Evolutionary conservation across 2,329 filamentous ascomycete species (phyloP).

Genomic region (Botrytis cinerea): DNA sequence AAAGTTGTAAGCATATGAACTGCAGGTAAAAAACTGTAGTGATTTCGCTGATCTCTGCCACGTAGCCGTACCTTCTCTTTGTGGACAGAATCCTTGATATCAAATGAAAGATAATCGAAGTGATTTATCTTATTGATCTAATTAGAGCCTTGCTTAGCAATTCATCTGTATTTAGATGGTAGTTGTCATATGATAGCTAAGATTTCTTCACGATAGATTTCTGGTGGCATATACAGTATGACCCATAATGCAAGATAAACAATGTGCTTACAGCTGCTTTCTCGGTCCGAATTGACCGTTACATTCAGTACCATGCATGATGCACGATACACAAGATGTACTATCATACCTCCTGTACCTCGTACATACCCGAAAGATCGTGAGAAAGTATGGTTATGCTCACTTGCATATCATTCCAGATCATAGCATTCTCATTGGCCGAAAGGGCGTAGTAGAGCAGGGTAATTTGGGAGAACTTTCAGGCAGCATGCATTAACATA

Average conservation of each 20-base stretch:
- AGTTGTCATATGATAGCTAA: not conserved
- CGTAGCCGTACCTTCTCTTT: not conserved
- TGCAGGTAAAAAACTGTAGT: not conserved
- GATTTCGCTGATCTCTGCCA: not conserved
- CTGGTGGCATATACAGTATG: not conserved
- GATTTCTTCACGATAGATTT: not conserved
- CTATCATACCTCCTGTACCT: not conserved
- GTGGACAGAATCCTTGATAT: conserved; percentile 2
- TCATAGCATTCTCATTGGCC: not conserved
- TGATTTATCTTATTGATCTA: not conserved
- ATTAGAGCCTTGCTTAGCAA: not conserved
- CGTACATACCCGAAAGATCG: not conserved
- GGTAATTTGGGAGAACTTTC: not conserved
- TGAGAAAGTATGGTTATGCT: not conserved
- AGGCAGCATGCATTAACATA: too few species aligned
- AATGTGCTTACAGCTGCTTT: not conserved
- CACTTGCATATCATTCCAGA: conserved; percentile 4
- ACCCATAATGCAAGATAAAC: not conserved
- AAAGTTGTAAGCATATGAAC: not conserved
- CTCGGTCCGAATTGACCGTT: not conserved
- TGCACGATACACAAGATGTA: not conserved
- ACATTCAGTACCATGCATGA: not conserved
- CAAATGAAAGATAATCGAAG: not conserved
- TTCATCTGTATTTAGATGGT: not conserved
- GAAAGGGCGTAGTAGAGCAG: not conserved